Evolutionary conservation across 805 yeast species (phyloP).

Genomic region (Diddensiella transvaalensis): DNA sequence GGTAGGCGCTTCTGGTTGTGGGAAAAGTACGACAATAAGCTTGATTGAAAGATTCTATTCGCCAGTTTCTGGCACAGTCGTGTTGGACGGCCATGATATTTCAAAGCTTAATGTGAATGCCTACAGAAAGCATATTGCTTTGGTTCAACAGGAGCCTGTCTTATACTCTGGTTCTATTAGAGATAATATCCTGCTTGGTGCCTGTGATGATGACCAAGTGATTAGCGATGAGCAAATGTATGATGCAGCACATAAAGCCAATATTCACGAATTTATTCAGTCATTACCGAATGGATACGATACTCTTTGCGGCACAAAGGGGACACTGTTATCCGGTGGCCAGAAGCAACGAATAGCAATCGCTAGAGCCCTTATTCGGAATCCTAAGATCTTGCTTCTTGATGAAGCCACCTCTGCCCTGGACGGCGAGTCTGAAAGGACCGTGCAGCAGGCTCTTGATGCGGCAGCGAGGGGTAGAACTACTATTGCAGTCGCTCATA

Average conservation of each 20-base stretch:
- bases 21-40: constrained; percentile 57
- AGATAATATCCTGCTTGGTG: constrained; percentile 54
- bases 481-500: constrained; percentile 79
- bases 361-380: constrained; percentile 67
- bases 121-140: constrained; percentile 50
- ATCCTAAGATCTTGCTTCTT: constrained; percentile 58
- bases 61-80: constrained; percentile 45
- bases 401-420: constrained; percentile 71
- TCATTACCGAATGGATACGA: constrained; percentile 59
- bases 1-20: constrained; percentile 64
- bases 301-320: constrained; percentile 53
- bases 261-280: constrained; percentile 53
- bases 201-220: constrained; percentile 22
- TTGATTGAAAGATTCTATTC: constrained; percentile 49
- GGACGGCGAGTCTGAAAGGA: constrained; percentile 68
- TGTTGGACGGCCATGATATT: constrained; percentile 51
- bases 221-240: constrained; percentile 42
- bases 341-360: constrained; percentile 75
- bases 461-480: constrained; percentile 72
- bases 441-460: constrained; percentile 67
- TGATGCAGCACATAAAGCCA: constrained; percentile 50
- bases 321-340: constrained; percentile 65
- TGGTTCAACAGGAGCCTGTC: constrained; percentile 62
- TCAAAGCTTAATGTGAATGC: constrained; percentile 46
- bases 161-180: constrained; percentile 52